Conservation (phyloP, 1,284 basidiomycete genomes). For the Macrocystidia cucumis region DNA sequence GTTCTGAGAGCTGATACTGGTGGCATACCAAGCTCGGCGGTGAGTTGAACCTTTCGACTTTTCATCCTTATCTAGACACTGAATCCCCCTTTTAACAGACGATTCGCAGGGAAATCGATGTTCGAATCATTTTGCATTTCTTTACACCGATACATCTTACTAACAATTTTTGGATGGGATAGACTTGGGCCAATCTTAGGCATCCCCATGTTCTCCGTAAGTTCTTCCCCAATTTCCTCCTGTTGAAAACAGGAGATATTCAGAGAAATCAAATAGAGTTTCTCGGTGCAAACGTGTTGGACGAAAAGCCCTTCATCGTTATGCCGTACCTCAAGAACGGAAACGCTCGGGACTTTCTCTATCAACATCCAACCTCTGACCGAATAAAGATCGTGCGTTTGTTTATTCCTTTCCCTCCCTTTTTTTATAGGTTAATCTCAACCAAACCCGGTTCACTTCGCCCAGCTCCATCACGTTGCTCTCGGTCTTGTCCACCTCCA, state of each 20-base stretch:
- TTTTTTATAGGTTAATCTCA: not conserved
- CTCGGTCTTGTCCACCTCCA: constrained; percentile 21
- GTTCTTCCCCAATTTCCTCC: constrained; percentile 2
- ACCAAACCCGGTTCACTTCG: no score
- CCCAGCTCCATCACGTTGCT: constrained; percentile 16
- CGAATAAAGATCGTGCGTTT: constrained; percentile 15
- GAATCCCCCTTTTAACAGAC: constrained; percentile 6
- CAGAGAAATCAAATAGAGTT: constrained; percentile 13
- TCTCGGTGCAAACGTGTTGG: constrained; percentile 19
- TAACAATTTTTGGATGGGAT: not conserved
- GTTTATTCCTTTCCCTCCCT: not conserved
- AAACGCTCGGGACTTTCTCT: constrained; percentile 15
- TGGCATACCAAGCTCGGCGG: constrained; percentile 11
- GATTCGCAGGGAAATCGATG: constrained; percentile 15
- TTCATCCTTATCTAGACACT: no score
- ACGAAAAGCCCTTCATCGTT: constrained; percentile 20
- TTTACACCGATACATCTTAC: not conserved
- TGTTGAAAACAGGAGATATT: not conserved
- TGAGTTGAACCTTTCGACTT: constrained; percentile 8
- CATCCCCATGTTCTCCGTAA: constrained; percentile 18
- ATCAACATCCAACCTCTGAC: constrained; percentile 12
- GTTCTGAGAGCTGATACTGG: constrained; percentile 13
- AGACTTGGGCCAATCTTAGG: constrained; percentile 17
- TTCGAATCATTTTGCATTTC: constrained; percentile 7
- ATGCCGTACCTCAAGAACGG: constrained; percentile 17